Percentiles rank a stretch among this genome's conserved stretches.
phyloP scores from a whole-genome alignment of 2,329 filamentous ascomycete species.

The Ophiocordyceps australis region DNA sequence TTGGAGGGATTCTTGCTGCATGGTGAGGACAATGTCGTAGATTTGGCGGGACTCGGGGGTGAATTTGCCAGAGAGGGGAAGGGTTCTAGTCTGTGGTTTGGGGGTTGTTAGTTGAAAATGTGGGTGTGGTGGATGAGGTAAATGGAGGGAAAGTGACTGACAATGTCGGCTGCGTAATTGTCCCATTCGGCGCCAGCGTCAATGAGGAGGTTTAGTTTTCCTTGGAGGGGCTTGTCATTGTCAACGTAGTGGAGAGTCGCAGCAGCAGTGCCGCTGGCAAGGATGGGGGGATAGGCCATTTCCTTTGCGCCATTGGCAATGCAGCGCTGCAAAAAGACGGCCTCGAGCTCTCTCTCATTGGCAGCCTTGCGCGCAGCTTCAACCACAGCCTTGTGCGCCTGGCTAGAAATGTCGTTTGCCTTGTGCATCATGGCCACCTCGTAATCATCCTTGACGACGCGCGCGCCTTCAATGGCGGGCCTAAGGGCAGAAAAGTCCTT shows the following conservation, averaged over 20 bases:
- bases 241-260: slow-evolving; percentile 78
- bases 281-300: slow-evolving; percentile 77
- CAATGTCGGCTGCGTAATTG: slow-evolving; percentile 53
- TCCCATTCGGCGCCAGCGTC: slow-evolving; percentile 68
- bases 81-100: slow-evolving; percentile 62
- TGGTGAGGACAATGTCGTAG: slow-evolving; percentile 69
- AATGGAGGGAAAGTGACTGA: slow-evolving; percentile 6
- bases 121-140: not conserved
- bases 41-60: slow-evolving; percentile 52
- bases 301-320: slow-evolving; percentile 59
- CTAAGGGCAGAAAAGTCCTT: slow-evolving; percentile 40
- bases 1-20: slow-evolving; percentile 66
- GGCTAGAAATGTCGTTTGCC: slow-evolving; percentile 52
- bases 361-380: slow-evolving; percentile 40
- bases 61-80: slow-evolving; percentile 61
- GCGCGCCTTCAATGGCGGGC: slow-evolving; percentile 46
- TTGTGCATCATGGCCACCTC: slow-evolving; percentile 56
- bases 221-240: slow-evolving; percentile 51
- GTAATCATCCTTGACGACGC: slow-evolving; percentile 57
- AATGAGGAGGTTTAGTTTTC: slow-evolving; percentile 63
- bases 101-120: no score
- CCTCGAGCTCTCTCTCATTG: slow-evolving; percentile 75
- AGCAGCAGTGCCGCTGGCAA: slow-evolving; percentile 62
- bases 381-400: slow-evolving; percentile 46
- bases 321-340: slow-evolving; percentile 59